These are phyloP conservation scores for Tetrapisispora namnaoensis DNA, from an alignment of 805 yeast species.

Conservation along the genomic window DNA sequence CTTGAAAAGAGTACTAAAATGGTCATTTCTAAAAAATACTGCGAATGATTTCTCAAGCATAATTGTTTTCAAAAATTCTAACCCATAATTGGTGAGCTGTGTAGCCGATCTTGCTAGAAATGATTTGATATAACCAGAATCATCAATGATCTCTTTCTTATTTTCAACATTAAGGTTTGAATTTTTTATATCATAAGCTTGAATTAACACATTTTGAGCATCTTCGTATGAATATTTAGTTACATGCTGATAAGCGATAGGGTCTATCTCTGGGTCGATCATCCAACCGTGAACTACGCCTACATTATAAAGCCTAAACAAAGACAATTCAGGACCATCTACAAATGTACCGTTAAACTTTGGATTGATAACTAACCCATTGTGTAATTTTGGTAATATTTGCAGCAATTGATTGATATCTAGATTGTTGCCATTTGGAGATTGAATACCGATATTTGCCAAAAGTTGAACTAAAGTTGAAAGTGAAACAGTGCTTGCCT, in stretches of 20 bases:
- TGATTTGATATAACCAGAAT: slow-evolving; percentile 30
- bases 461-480: slow-evolving; percentile 39
- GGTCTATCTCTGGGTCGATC: slow-evolving; percentile 34
- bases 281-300: slow-evolving; percentile 81
- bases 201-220: slow-evolving; percentile 48
- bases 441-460: slow-evolving; percentile 37
- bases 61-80: slow-evolving; percentile 35
- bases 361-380: slow-evolving; percentile 69
- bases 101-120: slow-evolving; percentile 58
- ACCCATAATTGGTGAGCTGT: slow-evolving; percentile 67
- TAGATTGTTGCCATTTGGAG: slow-evolving; percentile 18
- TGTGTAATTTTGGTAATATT: slow-evolving; percentile 51
- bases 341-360: slow-evolving; percentile 52
- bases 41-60: slow-evolving; percentile 47
- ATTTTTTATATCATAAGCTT: slow-evolving; percentile 32
- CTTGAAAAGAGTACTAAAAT: slow-evolving; percentile 63
- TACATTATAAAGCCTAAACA: slow-evolving; percentile 52
- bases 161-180: slow-evolving; percentile 18
- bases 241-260: slow-evolving; percentile 29
- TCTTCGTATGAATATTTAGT: slow-evolving; percentile 44
- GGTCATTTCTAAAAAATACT: slow-evolving; percentile 83
- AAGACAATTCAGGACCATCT: slow-evolving; percentile 40
- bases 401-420: slow-evolving; percentile 39
- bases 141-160: slow-evolving; percentile 25
- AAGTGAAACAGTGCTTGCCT: slow-evolving; percentile 28